Evolutionary conservation across 2,329 filamentous ascomycete species (phyloP), one percentile per base, ranked within the genome.

Genomic region (Neofusicoccum sp.): DNA sequence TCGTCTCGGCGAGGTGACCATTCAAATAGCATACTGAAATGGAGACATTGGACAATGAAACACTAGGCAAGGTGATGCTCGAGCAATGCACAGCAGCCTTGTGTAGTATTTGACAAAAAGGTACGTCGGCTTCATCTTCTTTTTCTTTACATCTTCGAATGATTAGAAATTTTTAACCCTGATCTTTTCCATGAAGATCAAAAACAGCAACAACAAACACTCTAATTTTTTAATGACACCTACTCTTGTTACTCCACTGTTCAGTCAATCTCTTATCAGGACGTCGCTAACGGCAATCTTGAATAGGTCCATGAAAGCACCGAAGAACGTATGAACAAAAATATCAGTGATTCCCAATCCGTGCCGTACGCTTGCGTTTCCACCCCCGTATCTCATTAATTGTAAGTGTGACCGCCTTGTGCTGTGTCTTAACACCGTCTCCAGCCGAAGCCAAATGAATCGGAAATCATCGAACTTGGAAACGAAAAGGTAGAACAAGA

Each of bases 161-260:
- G 86, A 89, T 88, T 83, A 88, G 77, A 78, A 66, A 76, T 87
- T 87, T 88, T 88, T 88, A 88, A 88, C 85, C 80, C 85, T 80
- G 81, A 87, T 77, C 72, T 76, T 74, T 33, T 22, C 75, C 70
- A 77, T 87, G 85, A 86, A 78, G 84, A 87, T 75, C 68, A 83
- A 81, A 82, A 83, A 79, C 80, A 68, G 39, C 54, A 58, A 81
- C 83, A 86, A 85, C 85, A 86, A 84, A 85, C 81, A 88, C 85
- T 88, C 85, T 88, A 88, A 88, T 88, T 88, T 88, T 88, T 88
- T 87, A 76, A 84, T 87, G 86, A 88, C 77, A 33, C 39, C 12
- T 7, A 3, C 41, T 28, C 41, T 14, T 31, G 45, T 22, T 14
- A 2, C n/a, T 14, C 9, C 34, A 31, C n/a, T 14, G n/a, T 37